Evolutionary conservation across 2,329 filamentous ascomycete genomes (phyloP), one percentile per base, ranked within the genome.

Genomic region (Calonectria henricotiae): DNA sequence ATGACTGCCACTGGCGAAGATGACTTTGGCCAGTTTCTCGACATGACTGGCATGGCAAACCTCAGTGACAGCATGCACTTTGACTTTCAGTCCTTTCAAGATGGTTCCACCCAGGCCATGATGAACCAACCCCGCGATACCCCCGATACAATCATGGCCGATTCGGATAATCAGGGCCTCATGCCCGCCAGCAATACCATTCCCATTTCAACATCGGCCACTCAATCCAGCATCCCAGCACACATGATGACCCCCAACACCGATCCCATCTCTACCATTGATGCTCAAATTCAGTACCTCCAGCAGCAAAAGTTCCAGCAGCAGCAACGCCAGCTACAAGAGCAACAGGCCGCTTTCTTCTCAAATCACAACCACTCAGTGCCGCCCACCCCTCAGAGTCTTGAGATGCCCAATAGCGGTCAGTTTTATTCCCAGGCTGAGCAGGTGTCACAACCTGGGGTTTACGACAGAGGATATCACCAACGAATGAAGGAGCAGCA

Each of bases 341-440:
- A 91, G 76, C 89, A 91, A 71, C 87, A 86, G 54, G 85, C 82
- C 13, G 87, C 86, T 65, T 89, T 87, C 77, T 91, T 88, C 76
- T 80, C 84, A 9, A 87, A 82, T 66, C 87, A 89, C 69, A 87
- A 86, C 72, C 86, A 88, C 69, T 90, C 92, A 63, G 89, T 94
- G 8, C 94, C 94, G 6, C 93, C 93, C 2, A 96, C 94, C 15
- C 94, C 94, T 0, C 94, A 93, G 79, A 96, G 94, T 79, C 87
- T 94, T 30, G 93, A 96, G 78, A 89, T 96, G 82, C 89, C 85
- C 78, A 89, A 83, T 73, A 88, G 78, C 64, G 76, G 81, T 76
- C 89, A 89, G 67, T 91, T 86, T 74, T 94, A 91, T 79, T 80
- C 89, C 65, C 87, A 89, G 51, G 85, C 90, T 44, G 86, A 89